Conservation (phyloP, 495 filamentous ascomycete genomes). For the Xylaria flabelliformis region DNA sequence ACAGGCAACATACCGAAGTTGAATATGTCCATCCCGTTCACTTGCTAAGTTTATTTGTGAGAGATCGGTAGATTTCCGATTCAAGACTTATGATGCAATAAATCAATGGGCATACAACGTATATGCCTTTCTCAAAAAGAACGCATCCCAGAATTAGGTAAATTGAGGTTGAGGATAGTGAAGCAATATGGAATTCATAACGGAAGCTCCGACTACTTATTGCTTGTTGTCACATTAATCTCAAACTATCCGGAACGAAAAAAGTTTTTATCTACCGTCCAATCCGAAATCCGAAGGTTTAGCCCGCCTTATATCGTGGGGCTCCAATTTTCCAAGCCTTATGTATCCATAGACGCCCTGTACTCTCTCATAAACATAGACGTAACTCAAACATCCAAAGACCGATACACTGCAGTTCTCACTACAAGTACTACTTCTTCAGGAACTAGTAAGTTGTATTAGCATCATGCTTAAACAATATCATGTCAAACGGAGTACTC, state of each 20-base stretch:
- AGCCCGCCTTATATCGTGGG: background rate
- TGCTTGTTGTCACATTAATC: background rate
- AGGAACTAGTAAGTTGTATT: conserved; percentile 35
- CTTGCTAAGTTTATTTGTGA: background rate
- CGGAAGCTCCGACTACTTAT: background rate
- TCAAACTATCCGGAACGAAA: background rate
- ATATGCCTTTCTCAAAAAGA: background rate
- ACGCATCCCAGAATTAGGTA: background rate
- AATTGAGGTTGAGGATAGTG: background rate
- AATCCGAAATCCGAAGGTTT: background rate
- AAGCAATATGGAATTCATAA: background rate
- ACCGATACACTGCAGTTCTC: conserved; percentile 15
- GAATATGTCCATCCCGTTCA: background rate
- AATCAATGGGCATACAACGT: background rate
- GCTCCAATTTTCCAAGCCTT: background rate
- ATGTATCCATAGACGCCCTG: background rate
- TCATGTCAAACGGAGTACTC: conserved; percentile 24
- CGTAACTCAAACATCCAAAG: background rate
- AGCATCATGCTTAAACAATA: conserved; percentile 18
- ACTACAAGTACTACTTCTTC: conserved; percentile 26
- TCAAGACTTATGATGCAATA: background rate
- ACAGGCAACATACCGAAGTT: background rate
- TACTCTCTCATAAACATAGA: background rate
- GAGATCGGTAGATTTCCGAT: background rate
- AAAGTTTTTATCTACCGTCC: background rate